These are phyloP conservation scores for Chalciporus pseudorubinellus DNA, from an alignment of 768 basidiomycete species.

Conservation along the genomic window DNA sequence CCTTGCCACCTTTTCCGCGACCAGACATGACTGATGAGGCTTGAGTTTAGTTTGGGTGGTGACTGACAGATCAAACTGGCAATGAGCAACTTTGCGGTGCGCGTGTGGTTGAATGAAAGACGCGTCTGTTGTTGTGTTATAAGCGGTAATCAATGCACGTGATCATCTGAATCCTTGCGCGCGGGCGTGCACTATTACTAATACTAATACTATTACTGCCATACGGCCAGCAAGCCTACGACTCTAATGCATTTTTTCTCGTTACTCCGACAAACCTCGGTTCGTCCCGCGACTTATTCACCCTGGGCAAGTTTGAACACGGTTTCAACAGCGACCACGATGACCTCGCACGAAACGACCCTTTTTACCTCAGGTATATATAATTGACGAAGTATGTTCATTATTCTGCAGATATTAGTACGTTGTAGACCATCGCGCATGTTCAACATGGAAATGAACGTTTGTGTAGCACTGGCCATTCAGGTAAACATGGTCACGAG, in stretches of 20 bases:
- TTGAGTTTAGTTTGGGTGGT: conserved; percentile 9
- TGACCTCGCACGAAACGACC: conserved; percentile 56
- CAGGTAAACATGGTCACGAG: conserved; percentile 96
- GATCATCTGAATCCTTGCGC: neutral
- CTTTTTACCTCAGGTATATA: conserved; percentile 74
- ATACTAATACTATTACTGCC: too few species aligned
- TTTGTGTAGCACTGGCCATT: conserved; percentile 73
- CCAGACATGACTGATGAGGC: conserved; percentile 39
- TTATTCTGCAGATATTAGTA: conserved; percentile 48
- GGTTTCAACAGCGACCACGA: conserved; percentile 23
- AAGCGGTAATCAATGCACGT: conserved; percentile 27
- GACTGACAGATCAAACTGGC: too few species aligned
- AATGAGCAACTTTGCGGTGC: too few species aligned
- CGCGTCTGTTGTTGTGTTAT: conserved; percentile 36
- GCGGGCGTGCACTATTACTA: too few species aligned
- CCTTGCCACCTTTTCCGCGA: conserved; percentile 51
- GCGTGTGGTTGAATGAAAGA: conserved; percentile 23
- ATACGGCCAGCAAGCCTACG: too few species aligned
- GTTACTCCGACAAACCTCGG: conserved; percentile 22
- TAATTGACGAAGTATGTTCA: conserved; percentile 9
- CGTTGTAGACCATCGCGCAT: conserved; percentile 16
- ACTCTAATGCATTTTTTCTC: too few species aligned
- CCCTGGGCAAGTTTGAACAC: neutral
- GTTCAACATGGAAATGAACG: neutral
- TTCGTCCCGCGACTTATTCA: neutral